These are phyloP conservation scores for Phytophthora europaea DNA, from an alignment of 352 stramenopile species.

Conservation along the genomic window DNA sequence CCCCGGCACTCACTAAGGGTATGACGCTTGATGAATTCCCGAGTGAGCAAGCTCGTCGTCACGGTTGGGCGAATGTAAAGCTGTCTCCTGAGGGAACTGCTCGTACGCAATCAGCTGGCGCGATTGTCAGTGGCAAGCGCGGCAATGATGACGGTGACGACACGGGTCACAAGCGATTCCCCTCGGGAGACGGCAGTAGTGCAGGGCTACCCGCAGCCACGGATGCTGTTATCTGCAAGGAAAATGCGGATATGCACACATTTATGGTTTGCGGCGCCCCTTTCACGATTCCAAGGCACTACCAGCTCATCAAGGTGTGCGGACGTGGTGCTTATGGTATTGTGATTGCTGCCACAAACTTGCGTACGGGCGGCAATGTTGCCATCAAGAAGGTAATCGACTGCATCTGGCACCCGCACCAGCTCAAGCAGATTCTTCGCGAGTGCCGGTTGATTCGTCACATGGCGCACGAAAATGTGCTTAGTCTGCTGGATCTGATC, in stretches of 20 bases:
- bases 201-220: slow-evolving; percentile 33
- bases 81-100: slow-evolving; percentile 67
- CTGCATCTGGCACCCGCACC: slow-evolving; percentile 91
- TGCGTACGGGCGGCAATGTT: slow-evolving; percentile 82
- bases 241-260: slow-evolving; percentile 90
- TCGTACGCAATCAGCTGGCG: slow-evolving; percentile 68
- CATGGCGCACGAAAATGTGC: slow-evolving; percentile 87
- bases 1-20: slow-evolving; percentile 43
- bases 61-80: slow-evolving; percentile 87
- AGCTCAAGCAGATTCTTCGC: slow-evolving; percentile 92
- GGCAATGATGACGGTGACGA: slow-evolving; percentile 41
- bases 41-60: slow-evolving; percentile 52
- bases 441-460: slow-evolving; percentile 88
- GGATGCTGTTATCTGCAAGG: slow-evolving; percentile 83
- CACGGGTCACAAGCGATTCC: slow-evolving; percentile 54
- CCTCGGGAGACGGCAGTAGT: slow-evolving; percentile 27
- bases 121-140: slow-evolving; percentile 39
- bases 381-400: slow-evolving; percentile 94
- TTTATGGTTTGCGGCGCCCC: slow-evolving; percentile 92
- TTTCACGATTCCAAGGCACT: slow-evolving; percentile 88
- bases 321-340: slow-evolving; percentile 91
- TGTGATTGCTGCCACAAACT: slow-evolving; percentile 90
- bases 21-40: slow-evolving; percentile 55
- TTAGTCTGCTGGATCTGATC: slow-evolving; percentile 89
- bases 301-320: slow-evolving; percentile 91